A percentile compares a stretch with the other conserved stretches of the same genome.
Conservation (phyloP, 208 protist genomes). For the Wallacemonas sp. region DNA sequence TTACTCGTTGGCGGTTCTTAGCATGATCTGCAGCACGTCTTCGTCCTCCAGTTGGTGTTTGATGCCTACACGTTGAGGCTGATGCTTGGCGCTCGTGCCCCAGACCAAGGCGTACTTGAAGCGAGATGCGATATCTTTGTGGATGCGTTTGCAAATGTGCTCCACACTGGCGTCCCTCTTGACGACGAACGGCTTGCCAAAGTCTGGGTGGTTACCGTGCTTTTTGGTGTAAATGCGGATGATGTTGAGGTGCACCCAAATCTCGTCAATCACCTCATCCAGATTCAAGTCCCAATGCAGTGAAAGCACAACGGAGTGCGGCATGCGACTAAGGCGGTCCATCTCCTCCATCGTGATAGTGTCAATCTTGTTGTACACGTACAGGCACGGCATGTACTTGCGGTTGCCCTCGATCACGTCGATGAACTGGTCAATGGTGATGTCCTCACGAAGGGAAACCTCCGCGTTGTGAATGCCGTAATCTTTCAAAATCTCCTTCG, state of each 20-base stretch:
- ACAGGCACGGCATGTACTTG: slow-evolving; percentile 92
- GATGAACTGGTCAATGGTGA: slow-evolving; percentile 98
- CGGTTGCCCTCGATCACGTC: slow-evolving; percentile 98
- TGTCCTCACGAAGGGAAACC: slow-evolving; percentile 95
- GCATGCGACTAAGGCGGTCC: slow-evolving; percentile 90
- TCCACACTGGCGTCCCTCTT: slow-evolving; percentile 86
- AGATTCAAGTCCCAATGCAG: slow-evolving; percentile 93
- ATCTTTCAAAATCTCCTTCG: slow-evolving; percentile 94
- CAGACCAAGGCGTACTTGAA: slow-evolving; percentile 96
- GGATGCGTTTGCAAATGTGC: slow-evolving; percentile 94
- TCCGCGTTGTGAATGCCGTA: slow-evolving; percentile 97
- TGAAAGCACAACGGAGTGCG: slow-evolving; percentile 89
- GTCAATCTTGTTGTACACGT: slow-evolving; percentile 98
- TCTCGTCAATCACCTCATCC: slow-evolving; percentile 93
- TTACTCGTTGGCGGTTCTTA: slow-evolving; percentile 89
- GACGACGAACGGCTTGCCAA: slow-evolving; percentile 94
- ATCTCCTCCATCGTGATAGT: slow-evolving; percentile 96
- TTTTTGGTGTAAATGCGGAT: slow-evolving; percentile 98
- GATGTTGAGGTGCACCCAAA: slow-evolving; percentile 97
- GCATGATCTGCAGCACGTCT: slow-evolving; percentile 93
- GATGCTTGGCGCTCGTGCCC: slow-evolving; percentile 96
- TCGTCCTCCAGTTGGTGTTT: slow-evolving; percentile 88
- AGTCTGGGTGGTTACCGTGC: slow-evolving; percentile 94
- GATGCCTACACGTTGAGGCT: slow-evolving; percentile 95
- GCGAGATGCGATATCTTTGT: slow-evolving; percentile 90